A percentile compares a stretch with the other conserved stretches of the same genome.
Evolutionary conservation across 2,329 filamentous ascomycete genomes (phyloP).

Genomic region (Xylogone sp.): DNA sequence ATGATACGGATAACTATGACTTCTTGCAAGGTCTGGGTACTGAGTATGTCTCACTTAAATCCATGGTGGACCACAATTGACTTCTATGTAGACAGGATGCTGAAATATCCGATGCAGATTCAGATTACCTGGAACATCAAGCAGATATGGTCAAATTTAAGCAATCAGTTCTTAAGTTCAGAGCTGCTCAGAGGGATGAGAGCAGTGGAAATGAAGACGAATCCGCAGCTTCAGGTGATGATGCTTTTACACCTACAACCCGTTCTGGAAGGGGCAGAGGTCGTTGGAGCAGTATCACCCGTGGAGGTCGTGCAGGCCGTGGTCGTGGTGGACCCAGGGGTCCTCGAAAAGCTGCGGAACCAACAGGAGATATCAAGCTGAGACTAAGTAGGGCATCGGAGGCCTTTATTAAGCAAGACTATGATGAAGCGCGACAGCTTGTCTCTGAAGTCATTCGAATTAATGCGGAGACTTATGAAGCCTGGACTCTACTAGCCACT

Average conservation of each 20-base stretch:
- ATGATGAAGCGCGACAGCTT: slow-evolving; percentile 54
- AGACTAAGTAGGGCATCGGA: slow-evolving; percentile 64
- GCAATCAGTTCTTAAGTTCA: slow-evolving; percentile 16
- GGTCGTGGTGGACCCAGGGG: slow-evolving; percentile 24
- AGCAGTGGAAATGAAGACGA: not conserved
- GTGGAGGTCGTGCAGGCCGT: slow-evolving; percentile 2
- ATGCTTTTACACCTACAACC: not conserved
- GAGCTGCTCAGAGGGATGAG: slow-evolving; percentile 10
- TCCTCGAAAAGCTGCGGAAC: slow-evolving; percentile 57
- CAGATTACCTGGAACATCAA: slow-evolving; percentile 37
- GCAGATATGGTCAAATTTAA: slow-evolving; percentile 36
- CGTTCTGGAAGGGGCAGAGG: slow-evolving; percentile 4
- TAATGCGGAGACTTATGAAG: slow-evolving; percentile 63
- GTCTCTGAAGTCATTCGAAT: slow-evolving; percentile 63
- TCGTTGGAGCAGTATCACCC: not conserved
- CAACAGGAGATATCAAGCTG: slow-evolving; percentile 66
- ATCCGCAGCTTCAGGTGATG: not conserved
- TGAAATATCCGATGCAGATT: slow-evolving; percentile 32
- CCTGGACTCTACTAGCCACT: slow-evolving; percentile 59
- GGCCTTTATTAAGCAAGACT: slow-evolving; percentile 60
- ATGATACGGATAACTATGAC: slow-evolving; percentile 1
- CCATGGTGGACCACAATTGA: not conserved
- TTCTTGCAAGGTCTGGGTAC: slow-evolving; percentile 4
- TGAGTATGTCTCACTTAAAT: not conserved
- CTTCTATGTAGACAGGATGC: slow-evolving; percentile 3